A percentile compares a stretch with the other conserved stretches of the same genome.
Evolutionary conservation across 495 filamentous ascomycete genomes (phyloP).

Genomic region (Articulospora tetracladia): DNA sequence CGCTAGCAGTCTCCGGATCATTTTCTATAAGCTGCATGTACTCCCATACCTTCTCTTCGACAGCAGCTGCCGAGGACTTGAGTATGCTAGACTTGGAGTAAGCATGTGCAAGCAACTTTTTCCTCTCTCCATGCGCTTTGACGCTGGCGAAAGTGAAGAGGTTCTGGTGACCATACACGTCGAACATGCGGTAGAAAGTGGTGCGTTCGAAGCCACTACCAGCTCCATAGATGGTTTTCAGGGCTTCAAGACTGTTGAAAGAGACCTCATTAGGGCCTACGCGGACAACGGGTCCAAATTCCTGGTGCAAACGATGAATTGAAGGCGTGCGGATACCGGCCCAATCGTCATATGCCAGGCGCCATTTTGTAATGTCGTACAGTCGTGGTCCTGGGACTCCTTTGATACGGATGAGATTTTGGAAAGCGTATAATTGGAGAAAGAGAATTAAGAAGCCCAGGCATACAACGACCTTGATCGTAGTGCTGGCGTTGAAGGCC

Average conservation of each 20-base stretch:
- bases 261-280: constrained; percentile 30
- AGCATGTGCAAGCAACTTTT: constrained; percentile 35
- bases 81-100: constrained; percentile 37
- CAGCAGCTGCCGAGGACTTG: constrained; percentile 16
- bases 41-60: constrained; percentile 29
- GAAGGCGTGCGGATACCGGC: constrained; percentile 40
- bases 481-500: neutral
- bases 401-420: neutral
- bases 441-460: neutral
- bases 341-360: constrained; percentile 20
- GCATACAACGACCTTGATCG: neutral
- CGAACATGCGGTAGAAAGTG: constrained; percentile 40
- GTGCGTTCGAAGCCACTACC: constrained; percentile 36
- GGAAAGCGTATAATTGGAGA: neutral
- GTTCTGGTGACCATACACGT: constrained; percentile 33
- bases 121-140: constrained; percentile 32
- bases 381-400: constrained; percentile 10
- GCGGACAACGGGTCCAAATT: constrained; percentile 35
- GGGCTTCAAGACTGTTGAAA: constrained; percentile 15
- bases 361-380: constrained; percentile 20
- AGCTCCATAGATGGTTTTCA: constrained; percentile 36
- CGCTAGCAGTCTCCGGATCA: constrained; percentile 20
- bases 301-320: constrained; percentile 50
- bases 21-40: constrained; percentile 28
- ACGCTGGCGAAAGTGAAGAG: constrained; percentile 33